A percentile compares a stretch with the other conserved stretches of the same genome.
Evolutionary conservation across 352 stramenopile species (phyloP).

Genomic region (Phytophthora quininea): DNA sequence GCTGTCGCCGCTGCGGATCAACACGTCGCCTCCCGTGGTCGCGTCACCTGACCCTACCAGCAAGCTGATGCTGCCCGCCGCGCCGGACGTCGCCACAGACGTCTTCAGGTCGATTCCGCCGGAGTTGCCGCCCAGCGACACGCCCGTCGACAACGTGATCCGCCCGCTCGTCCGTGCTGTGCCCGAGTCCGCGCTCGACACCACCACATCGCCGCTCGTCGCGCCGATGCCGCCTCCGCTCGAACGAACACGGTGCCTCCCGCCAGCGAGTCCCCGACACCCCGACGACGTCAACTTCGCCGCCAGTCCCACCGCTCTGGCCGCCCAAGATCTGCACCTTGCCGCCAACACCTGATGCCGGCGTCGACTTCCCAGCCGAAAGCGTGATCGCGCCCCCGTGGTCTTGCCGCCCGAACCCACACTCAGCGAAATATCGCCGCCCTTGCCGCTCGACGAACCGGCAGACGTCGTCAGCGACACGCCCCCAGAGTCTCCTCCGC

Average conservation of each 20-base stretch:
- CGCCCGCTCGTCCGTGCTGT: not conserved
- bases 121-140: too few relatives aligned
- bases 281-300: not conserved
- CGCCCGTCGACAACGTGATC: too few relatives aligned
- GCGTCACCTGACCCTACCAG: slow-evolving; percentile 8
- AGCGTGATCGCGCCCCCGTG: too few relatives aligned
- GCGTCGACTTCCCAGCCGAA: not conserved
- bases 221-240: not conserved
- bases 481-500: too few relatives aligned
- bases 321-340: not conserved
- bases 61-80: slow-evolving; percentile 2
- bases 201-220: not conserved
- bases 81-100: slow-evolving; percentile 4
- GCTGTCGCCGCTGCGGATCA: too few relatives aligned
- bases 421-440: too few relatives aligned
- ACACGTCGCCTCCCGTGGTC: not conserved
- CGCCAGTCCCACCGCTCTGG: not conserved
- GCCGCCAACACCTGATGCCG: not conserved
- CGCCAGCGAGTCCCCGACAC: not conserved
- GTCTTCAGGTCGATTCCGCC: not conserved
- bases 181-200: not conserved
- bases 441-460: too few relatives aligned
- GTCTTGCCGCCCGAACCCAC: too few relatives aligned
- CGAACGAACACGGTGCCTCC: not conserved
- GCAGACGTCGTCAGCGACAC: too few relatives aligned